Evolutionary conservation across 495 filamentous ascomycete genomes (phyloP).

Genomic region (Penicillium paradoxum): DNA sequence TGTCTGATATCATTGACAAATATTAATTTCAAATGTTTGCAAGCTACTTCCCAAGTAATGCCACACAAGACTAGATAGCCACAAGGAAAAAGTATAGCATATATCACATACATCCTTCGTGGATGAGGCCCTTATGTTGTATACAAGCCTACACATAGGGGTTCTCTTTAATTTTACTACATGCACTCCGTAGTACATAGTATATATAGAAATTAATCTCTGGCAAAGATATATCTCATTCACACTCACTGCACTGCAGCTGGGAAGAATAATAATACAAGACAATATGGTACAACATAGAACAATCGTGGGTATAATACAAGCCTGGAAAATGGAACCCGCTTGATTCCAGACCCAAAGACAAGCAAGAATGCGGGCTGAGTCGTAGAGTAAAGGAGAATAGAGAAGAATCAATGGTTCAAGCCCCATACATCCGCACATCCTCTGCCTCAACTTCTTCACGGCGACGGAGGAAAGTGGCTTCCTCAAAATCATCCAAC

Average conservation of each 20-base stretch:
- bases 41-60: not conserved
- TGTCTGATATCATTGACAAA: not conserved
- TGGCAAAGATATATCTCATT: too few species aligned
- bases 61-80: too few species aligned
- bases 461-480: constrained; percentile 35
- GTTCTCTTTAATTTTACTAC: too few species aligned
- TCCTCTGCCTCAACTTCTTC: constrained; percentile 44
- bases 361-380: not conserved
- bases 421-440: constrained; percentile 23
- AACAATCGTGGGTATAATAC: constrained; percentile 15
- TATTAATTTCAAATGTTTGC: not conserved
- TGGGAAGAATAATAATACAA: constrained; percentile 10
- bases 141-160: too few species aligned
- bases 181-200: too few species aligned
- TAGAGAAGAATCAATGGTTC: not conserved
- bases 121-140: too few species aligned
- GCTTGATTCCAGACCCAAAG: not conserved
- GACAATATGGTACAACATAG: constrained; percentile 1
- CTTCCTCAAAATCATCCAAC: constrained; percentile 43
- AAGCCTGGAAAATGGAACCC: not conserved
- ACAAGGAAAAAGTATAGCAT: too few species aligned
- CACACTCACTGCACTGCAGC: constrained; percentile 1
- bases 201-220: too few species aligned
- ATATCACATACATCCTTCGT: too few species aligned
- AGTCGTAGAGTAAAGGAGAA: too few species aligned